Evolutionary conservation across 768 basidiomycete species (phyloP).

Genomic region (Aureoboletus auriporus): DNA sequence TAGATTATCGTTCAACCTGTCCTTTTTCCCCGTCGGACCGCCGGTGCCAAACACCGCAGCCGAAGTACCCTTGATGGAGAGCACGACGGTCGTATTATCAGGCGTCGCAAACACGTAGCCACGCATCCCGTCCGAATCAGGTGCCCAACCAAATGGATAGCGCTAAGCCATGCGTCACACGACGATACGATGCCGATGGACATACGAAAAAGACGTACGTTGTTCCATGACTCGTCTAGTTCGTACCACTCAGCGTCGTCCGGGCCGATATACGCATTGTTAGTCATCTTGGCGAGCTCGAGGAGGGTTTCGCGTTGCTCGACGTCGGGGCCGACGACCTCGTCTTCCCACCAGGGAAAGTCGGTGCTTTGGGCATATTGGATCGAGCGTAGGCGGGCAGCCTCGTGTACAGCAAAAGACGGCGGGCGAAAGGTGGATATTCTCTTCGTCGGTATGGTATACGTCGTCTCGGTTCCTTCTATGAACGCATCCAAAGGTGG

Average conservation of each 20-base stretch:
- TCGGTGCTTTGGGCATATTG: conserved; percentile 42
- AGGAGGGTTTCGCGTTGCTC: conserved; percentile 72
- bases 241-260: conserved; percentile 75
- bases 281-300: conserved; percentile 90
- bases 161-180: neutral
- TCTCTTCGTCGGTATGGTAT: conserved; percentile 37
- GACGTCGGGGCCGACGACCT: conserved; percentile 71
- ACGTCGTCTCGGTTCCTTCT: conserved; percentile 21
- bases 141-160: conserved; percentile 81
- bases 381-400: conserved; percentile 43
- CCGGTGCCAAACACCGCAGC: conserved; percentile 60
- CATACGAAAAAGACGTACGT: conserved; percentile 27
- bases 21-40: conserved; percentile 49
- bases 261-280: conserved; percentile 78
- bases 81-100: conserved; percentile 79
- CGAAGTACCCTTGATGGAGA: conserved; percentile 95
- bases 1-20: conserved; percentile 91
- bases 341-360: conserved; percentile 71
- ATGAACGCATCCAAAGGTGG: conserved; percentile 4
- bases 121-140: conserved; percentile 64
- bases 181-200: too few species aligned
- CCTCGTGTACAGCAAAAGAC: conserved; percentile 41
- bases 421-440: conserved; percentile 42
- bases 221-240: conserved; percentile 61
- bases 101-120: conserved; percentile 87